phyloP scores from a whole-genome alignment of 2,329 filamentous ascomycete species.

The Lecanicillium sp. region DNA sequence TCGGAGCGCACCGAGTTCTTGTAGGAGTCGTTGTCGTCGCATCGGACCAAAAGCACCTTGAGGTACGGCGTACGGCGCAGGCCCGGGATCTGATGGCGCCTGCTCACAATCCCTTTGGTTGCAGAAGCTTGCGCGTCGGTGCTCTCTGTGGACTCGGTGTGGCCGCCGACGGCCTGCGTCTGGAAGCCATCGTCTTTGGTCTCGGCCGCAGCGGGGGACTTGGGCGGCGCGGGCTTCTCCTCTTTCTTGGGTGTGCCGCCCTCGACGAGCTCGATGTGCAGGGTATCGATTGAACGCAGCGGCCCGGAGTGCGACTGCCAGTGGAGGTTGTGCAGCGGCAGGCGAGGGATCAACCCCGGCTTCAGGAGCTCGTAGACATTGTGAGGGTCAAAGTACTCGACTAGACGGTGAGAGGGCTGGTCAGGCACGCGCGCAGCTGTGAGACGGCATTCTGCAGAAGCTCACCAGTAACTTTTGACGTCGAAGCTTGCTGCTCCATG shows the following conservation, averaged over 20 bases:
- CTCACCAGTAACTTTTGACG: slow-evolving; percentile 71
- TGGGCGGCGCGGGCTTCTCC: slow-evolving; percentile 29
- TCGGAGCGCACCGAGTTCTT: slow-evolving; percentile 72
- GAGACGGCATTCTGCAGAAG: too few species aligned
- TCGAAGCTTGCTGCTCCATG: slow-evolving; percentile 63
- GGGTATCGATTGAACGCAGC: slow-evolving; percentile 83
- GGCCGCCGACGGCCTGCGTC: slow-evolving; percentile 45
- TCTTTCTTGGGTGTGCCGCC: slow-evolving; percentile 38
- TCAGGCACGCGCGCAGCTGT: not conserved
- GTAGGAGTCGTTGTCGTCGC: slow-evolving; percentile 94
- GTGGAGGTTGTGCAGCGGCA: slow-evolving; percentile 86
- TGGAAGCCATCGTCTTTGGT: slow-evolving; percentile 54
- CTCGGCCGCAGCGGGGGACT: slow-evolving; percentile 29
- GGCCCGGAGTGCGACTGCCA: slow-evolving; percentile 95
- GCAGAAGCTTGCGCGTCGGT: slow-evolving; percentile 30
- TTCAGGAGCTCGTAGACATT: slow-evolving; percentile 79
- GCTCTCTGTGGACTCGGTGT: slow-evolving; percentile 32
- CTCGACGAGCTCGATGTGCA: slow-evolving; percentile 83
- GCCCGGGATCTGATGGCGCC: slow-evolving; percentile 92
- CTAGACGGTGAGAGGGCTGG: slow-evolving; percentile 37
- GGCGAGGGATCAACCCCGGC: slow-evolving; percentile 66
- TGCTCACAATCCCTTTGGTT: slow-evolving; percentile 31
- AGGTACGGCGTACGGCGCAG: slow-evolving; percentile 89
- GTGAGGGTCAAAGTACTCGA: slow-evolving; percentile 94
- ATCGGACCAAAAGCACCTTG: slow-evolving; percentile 81